phyloP scores from a whole-genome alignment of 352 stramenopile species.

The Phytophthora europaea region DNA sequence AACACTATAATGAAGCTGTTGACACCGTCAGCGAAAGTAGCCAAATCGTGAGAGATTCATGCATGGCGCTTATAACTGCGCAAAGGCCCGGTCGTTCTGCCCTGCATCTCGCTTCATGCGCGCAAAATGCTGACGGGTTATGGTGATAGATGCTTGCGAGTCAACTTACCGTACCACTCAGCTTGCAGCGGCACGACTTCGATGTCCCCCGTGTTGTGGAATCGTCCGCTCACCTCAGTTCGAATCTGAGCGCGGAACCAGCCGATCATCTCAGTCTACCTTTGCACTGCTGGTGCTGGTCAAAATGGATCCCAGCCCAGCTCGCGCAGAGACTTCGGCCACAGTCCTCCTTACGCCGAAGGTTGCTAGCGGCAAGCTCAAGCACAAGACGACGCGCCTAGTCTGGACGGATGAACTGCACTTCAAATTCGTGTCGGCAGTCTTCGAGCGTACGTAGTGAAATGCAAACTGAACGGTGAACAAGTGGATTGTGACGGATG shows the following conservation, averaged over 20 bases:
- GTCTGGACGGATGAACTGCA: slow-evolving; percentile 35
- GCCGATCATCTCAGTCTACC: neutral
- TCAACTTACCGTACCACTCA: neutral
- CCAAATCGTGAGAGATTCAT: slow-evolving; percentile 21
- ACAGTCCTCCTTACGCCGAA: neutral
- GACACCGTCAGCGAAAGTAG: neutral
- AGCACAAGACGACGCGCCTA: slow-evolving; percentile 24
- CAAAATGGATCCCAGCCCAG: slow-evolving; percentile 3
- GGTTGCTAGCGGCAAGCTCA: neutral
- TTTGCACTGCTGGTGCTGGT: neutral
- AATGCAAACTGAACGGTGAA: neutral
- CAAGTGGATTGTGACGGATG: neutral
- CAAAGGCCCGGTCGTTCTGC: slow-evolving; percentile 3
- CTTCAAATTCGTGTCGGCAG: slow-evolving; percentile 30
- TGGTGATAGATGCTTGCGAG: neutral
- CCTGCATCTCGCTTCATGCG: neutral
- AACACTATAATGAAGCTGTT: neutral
- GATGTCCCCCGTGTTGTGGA: neutral
- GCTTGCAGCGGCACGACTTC: neutral
- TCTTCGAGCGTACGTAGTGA: slow-evolving; percentile 32
- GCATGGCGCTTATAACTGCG: neutral
- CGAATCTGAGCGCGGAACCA: neutral
- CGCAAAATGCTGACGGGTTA: neutral
- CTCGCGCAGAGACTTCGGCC: neutral
- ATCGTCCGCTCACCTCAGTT: neutral